Conservation (phyloP, 2,329 filamentous ascomycete genomes). For the Botryotinia calthae region DNA sequence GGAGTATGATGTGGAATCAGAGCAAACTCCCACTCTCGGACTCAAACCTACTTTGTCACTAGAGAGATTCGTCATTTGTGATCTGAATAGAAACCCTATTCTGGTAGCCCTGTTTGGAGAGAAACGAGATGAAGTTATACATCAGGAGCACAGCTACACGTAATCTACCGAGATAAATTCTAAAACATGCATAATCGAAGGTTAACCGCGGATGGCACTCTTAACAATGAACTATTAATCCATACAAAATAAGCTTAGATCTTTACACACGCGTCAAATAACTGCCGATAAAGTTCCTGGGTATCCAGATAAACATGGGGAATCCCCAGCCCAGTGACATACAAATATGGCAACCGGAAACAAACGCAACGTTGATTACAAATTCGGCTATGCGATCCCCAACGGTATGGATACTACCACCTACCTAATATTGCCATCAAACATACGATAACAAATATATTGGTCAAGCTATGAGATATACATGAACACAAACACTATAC, state of each 20-base stretch:
- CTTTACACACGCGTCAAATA: background rate
- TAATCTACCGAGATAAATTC: background rate
- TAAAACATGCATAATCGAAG: background rate
- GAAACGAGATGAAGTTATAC: background rate
- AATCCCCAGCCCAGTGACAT: constrained; percentile 1
- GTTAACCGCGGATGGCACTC: background rate
- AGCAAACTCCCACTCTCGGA: background rate
- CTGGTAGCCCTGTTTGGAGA: background rate
- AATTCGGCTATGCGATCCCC: background rate
- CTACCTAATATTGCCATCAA: background rate
- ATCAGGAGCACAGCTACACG: background rate
- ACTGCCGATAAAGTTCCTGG: background rate
- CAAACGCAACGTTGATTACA: background rate
- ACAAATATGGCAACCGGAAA: background rate
- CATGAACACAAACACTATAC: background rate
- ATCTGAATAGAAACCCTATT: background rate
- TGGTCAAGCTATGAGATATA: background rate
- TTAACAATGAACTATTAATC: background rate
- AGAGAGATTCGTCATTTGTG: background rate
- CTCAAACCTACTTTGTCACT: background rate
- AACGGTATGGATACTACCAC: background rate
- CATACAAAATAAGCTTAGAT: background rate
- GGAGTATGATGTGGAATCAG: background rate
- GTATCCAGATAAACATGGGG: constrained; percentile 7
- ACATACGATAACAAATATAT: background rate